Evolutionary conservation across 140 eudicot species (phyloP), one percentile per base, ranked within the genome.

Genomic region (Erigeron philadelphicus): DNA sequence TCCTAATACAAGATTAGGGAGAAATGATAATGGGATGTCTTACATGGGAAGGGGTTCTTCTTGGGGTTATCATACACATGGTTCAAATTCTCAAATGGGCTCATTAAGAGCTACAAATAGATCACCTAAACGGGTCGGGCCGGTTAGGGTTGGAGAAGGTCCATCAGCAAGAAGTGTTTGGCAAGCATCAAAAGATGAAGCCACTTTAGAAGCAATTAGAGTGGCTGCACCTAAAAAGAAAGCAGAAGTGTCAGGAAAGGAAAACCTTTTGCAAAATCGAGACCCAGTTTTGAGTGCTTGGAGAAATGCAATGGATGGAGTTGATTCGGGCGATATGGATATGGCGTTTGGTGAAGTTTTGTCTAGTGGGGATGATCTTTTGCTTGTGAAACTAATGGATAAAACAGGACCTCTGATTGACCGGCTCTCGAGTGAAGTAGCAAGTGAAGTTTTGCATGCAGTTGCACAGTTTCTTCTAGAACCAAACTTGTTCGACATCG

Each of bases 91-190:
- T 11, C 93, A 83, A 43, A 54, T 44, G 6, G 90, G 86, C 25
- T 66, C 79, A 49, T 67, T 88, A 66, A 75, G 83, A 76, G 75
- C 41, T 16, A 3, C 70, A 56, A 87, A 78, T 60, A 68, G 90
- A 72, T 76, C 88, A 23, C 80, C 85, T 53, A 83, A 78, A 75
- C 87, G 90, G 87, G 75, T 61, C 0, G 85, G 87, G 40, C 85
- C 85, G 0, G 71, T 85, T 56, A 76, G 94, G 72, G 84, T 85
- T 79, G 97, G 90, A 66, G 98, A 92, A 69, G 95, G 95, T 82
- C 95, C 98, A 23, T 92, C 98, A 42, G 98, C 98, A 25, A 84
- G 98, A 86, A 92, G 98, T 75, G 93, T 92, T 10, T 89, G 98
- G 96, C 91, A 89, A 84, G 93, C 98, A 66, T 92, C 96, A 50